phyloP scores from a whole-genome alignment of 306 rosid species.

The Senna siamea region DNA sequence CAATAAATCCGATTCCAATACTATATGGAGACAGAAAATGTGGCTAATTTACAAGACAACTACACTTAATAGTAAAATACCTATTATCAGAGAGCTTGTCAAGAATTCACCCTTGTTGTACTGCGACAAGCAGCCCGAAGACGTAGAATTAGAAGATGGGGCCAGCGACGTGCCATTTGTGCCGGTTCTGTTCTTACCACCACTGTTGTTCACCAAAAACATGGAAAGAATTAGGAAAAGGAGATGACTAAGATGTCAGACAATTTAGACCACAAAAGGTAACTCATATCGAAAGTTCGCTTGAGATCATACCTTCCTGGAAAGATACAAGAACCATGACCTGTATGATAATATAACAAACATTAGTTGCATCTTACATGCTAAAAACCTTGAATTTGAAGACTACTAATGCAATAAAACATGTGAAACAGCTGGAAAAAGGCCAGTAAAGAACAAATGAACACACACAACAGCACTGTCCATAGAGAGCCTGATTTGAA shows the following conservation, averaged over 20 bases:
- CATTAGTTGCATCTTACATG: constrained; percentile 37
- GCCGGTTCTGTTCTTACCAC: constrained; percentile 61
- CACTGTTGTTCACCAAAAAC: constrained; percentile 44
- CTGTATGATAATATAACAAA: constrained; percentile 47
- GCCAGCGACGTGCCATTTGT: constrained; percentile 70
- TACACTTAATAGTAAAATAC: constrained; percentile 54
- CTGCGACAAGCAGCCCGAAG: constrained; percentile 56
- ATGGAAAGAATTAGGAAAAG: constrained; percentile 12
- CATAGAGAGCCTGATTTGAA: background rate
- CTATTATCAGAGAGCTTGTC: constrained; percentile 52
- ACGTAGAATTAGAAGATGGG: constrained; percentile 72
- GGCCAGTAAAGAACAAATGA: constrained; percentile 22
- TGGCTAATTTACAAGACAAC: constrained; percentile 49
- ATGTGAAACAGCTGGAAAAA: background rate
- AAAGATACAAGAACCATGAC: constrained; percentile 75
- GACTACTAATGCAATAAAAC: background rate
- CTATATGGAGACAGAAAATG: constrained; percentile 26
- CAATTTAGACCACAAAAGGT: background rate
- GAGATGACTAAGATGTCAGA: background rate
- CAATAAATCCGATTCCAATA: constrained; percentile 40
- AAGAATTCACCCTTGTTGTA: constrained; percentile 47
- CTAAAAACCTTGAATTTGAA: background rate
- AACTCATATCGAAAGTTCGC: background rate
- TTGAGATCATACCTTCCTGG: constrained; percentile 75
- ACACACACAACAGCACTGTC: background rate